Evolutionary conservation across 805 yeast species (phyloP).

Genomic region (Metschnikowia arizonensis): DNA sequence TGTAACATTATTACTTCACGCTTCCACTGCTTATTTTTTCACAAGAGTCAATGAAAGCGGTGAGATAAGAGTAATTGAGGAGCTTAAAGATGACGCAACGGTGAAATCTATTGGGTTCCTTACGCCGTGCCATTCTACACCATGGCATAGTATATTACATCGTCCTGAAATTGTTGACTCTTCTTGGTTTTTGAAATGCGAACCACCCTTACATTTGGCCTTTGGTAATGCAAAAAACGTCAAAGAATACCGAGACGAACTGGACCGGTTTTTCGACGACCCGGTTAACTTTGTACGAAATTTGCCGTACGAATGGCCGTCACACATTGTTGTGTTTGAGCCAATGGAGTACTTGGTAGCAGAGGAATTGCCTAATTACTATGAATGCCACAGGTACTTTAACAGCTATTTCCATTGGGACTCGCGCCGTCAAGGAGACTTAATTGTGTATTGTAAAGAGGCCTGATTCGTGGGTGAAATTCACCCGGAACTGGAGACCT

Average conservation of each 20-base stretch:
- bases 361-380: slow-evolving; percentile 44
- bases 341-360: slow-evolving; percentile 46
- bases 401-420: slow-evolving; percentile 89
- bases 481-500: neutral
- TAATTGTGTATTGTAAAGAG: slow-evolving; percentile 51
- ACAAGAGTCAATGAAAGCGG: slow-evolving; percentile 82
- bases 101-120: slow-evolving; percentile 67
- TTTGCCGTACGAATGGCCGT: slow-evolving; percentile 39
- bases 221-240: slow-evolving; percentile 25
- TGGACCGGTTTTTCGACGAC: slow-evolving; percentile 74
- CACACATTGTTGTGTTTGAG: slow-evolving; percentile 68
- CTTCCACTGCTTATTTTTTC: slow-evolving; percentile 46
- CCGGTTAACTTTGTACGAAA: slow-evolving; percentile 52
- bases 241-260: slow-evolving; percentile 68
- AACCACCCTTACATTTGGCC: slow-evolving; percentile 67
- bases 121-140: slow-evolving; percentile 97
- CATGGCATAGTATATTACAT: slow-evolving; percentile 85
- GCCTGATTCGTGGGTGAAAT: neutral
- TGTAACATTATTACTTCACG: slow-evolving; percentile 30
- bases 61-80: slow-evolving; percentile 62
- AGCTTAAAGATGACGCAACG: slow-evolving; percentile 38
- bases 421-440: slow-evolving; percentile 69
- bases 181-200: slow-evolving; percentile 83
- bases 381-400: slow-evolving; percentile 54
- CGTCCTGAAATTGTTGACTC: slow-evolving; percentile 36